A percentile compares a stretch with the other conserved stretches of the same genome.
phyloP scores from a whole-genome alignment of 106 monocot genomes.

The Dendrobium chrysotoxum region DNA sequence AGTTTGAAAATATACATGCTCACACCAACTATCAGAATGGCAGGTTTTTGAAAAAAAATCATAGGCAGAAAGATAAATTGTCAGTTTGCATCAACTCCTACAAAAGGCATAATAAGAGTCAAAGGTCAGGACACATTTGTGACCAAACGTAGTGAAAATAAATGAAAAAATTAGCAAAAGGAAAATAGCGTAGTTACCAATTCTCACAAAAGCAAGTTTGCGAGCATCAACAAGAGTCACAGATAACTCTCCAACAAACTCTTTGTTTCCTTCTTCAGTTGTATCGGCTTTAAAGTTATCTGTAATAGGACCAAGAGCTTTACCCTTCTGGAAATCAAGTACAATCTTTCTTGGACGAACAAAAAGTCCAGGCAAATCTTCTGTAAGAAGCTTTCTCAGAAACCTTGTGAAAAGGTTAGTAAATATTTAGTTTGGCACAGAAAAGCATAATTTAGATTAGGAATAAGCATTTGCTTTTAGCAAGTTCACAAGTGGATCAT shows the following conservation, averaged over 20 bases:
- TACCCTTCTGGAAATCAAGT: slow-evolving; percentile 68
- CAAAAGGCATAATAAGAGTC: neutral
- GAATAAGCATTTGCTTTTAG: neutral
- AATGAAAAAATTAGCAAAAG: slow-evolving; percentile 3
- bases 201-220: slow-evolving; percentile 56
- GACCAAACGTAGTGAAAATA: neutral
- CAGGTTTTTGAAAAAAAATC: neutral
- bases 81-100: neutral
- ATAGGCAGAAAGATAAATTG: neutral
- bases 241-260: slow-evolving; percentile 66
- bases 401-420: slow-evolving; percentile 33
- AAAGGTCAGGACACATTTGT: neutral
- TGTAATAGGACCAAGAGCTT: slow-evolving; percentile 54
- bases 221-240: slow-evolving; percentile 74
- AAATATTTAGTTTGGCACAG: neutral
- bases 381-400: slow-evolving; percentile 62
- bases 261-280: slow-evolving; percentile 48
- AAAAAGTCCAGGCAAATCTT: slow-evolving; percentile 71
- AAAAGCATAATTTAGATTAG: neutral
- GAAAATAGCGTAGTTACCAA: slow-evolving; percentile 35
- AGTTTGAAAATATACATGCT: neutral
- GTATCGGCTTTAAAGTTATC: slow-evolving; percentile 24
- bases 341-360: slow-evolving; percentile 76
- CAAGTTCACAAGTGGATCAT: neutral
- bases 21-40: neutral